Evolutionary conservation across 106 monocot genomes (phyloP).

Genomic region (Platanthera guangdongensis): DNA sequence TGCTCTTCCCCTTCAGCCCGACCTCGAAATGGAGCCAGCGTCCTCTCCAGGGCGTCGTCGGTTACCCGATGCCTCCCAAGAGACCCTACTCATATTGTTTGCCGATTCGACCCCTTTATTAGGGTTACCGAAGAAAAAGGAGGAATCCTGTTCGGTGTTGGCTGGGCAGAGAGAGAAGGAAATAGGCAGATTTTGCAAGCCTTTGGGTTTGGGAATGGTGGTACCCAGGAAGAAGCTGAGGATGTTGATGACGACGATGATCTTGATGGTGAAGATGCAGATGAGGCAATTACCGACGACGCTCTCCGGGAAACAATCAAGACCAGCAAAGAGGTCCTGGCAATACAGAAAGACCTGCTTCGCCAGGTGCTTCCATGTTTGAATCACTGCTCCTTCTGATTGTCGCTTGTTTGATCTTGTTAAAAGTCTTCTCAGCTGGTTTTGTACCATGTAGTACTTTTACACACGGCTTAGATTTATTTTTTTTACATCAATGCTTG

Average conservation of each 20-base stretch:
- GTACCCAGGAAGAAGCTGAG: neutral
- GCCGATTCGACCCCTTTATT: neutral
- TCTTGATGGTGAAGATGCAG: constrained; percentile 2
- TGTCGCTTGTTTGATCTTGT: neutral
- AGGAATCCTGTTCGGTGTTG: neutral
- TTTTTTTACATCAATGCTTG: no score
- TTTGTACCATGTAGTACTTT: neutral
- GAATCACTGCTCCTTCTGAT: neutral
- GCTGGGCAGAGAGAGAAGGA: neutral
- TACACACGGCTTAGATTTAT: no score
- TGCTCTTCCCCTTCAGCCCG: neutral
- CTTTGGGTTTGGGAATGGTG: constrained; percentile 9
- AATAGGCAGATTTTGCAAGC: neutral
- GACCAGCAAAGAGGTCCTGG: constrained; percentile 37
- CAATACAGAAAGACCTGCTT: constrained; percentile 32
- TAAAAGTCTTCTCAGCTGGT: neutral
- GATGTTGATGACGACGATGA: neutral
- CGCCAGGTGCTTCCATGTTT: constrained; percentile 24
- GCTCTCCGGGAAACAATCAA: constrained; percentile 23
- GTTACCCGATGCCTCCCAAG: neutral
- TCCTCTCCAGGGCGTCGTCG: neutral
- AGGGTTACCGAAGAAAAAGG: neutral
- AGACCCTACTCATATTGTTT: neutral
- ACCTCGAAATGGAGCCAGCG: neutral
- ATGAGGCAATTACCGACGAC: constrained; percentile 8